Base-by-base conservation (phyloP, 1,139 yeast species). In the Taphrina betulina region DNA sequence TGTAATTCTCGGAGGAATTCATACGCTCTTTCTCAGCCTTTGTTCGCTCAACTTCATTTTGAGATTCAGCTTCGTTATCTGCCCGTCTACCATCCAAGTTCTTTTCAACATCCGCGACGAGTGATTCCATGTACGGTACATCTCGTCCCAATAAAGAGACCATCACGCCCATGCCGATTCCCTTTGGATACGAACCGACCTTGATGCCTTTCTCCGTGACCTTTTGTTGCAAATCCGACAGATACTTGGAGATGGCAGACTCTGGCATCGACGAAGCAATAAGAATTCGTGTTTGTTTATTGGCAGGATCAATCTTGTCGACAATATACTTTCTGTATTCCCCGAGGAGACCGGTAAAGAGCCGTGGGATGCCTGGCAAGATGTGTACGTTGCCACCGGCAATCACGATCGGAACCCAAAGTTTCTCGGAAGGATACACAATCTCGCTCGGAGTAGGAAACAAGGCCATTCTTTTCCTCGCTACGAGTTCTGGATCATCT, bases 361-460 rank as follows among this genome's bases (percentile, higher is more conserved):
- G 71, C 60, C 60, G 38, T 12, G 57, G 57, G 2, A 88, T 82
- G 0, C 95, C 95, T 0, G 96, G 95, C 36, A 88, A 72, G 22
- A 88, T 78, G 64, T 79, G 83, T 1, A 86, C 81, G 62, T 80
- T 78, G 41, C 77, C 65, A 52, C 82, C 75, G 19, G 88, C 71
- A 0, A 80, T 79, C 1, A 86, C 88, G 4, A 86, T 76, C 0
- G 95, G 96, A 3, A 87, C 94, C 96, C 96, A 88, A 17, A 83
- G 72, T 12, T 77, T 72, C 2, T 78, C 80, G 29, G 76, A 73
- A 1, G 80, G 74, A 65, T 75, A 86, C 50, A 76, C 70, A 1
- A 83, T 85, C 10, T 67, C 64, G 3, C 70, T 63, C 17, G 61
- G 57, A 7, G 45, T 42, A 8, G 64, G 64, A 53, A 88, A 73